Evolutionary conservation across 805 yeast species (phyloP).

Genomic region (Kuraishia piskuri): DNA sequence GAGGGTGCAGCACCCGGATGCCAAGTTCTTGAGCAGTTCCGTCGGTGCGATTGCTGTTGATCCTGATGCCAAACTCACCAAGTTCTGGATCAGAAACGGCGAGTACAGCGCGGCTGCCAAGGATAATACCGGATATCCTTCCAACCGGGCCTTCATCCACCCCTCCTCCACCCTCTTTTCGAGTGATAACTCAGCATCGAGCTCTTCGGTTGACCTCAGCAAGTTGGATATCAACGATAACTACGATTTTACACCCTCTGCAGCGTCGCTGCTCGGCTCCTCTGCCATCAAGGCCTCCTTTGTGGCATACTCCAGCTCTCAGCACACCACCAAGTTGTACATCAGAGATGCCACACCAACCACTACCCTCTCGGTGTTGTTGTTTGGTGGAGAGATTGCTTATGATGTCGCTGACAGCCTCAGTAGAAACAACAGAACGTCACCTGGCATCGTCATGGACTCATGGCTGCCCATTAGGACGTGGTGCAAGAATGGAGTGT

Average conservation of each 20-base stretch:
- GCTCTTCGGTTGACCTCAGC: not conserved
- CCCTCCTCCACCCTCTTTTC: slow-evolving; percentile 77
- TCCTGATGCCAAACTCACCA: slow-evolving; percentile 67
- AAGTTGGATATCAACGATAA: slow-evolving; percentile 14
- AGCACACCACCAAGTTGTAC: slow-evolving; percentile 58
- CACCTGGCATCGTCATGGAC: slow-evolving; percentile 82
- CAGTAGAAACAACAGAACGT: slow-evolving; percentile 32
- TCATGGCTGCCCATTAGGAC: slow-evolving; percentile 87
- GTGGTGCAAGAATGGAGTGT: slow-evolving; percentile 91
- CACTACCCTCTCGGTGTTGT: slow-evolving; percentile 56
- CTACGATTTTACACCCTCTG: slow-evolving; percentile 31
- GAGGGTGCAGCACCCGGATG: slow-evolving; percentile 73
- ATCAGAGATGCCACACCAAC: slow-evolving; percentile 77
- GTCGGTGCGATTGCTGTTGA: slow-evolving; percentile 83
- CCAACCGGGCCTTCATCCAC: slow-evolving; percentile 71
- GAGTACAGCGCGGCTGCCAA: slow-evolving; percentile 22
- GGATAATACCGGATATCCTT: slow-evolving; percentile 28
- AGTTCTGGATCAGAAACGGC: slow-evolving; percentile 66
- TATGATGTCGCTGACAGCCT: slow-evolving; percentile 38
- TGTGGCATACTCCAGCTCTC: slow-evolving; percentile 52
- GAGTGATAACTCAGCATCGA: slow-evolving; percentile 21
- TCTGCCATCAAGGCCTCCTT: slow-evolving; percentile 43
- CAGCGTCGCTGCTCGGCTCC: slow-evolving; percentile 3
- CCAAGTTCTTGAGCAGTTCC: slow-evolving; percentile 59
- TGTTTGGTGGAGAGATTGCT: slow-evolving; percentile 70